These are phyloP conservation scores for Ophiocordyceps camponoti-saundersi DNA, from an alignment of 2,329 filamentous ascomycete species.

Conservation along the genomic window DNA sequence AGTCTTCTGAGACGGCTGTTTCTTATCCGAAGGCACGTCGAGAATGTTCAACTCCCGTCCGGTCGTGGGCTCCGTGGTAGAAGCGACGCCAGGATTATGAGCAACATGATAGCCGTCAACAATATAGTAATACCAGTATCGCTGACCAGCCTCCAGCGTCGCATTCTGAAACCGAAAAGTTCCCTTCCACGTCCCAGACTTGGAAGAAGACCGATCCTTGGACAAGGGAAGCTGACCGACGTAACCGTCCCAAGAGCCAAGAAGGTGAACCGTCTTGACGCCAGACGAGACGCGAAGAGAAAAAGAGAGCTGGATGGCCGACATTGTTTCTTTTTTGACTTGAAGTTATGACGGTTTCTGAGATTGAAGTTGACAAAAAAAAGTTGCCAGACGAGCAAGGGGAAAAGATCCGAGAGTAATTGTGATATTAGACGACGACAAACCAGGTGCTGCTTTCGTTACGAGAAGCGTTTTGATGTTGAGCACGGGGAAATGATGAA, in stretches of 20 bases:
- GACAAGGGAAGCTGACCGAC: slow-evolving; percentile 83
- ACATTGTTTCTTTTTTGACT: slow-evolving; percentile 34
- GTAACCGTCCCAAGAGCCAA: slow-evolving; percentile 98
- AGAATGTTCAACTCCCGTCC: slow-evolving; percentile 96
- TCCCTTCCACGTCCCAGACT: slow-evolving; percentile 85
- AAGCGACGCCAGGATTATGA: slow-evolving; percentile 82
- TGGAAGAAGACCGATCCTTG: slow-evolving; percentile 67
- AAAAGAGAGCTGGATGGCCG: slow-evolving; percentile 87
- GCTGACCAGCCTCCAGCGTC: slow-evolving; percentile 71
- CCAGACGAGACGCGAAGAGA: slow-evolving; percentile 87
- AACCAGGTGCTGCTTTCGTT: background rate
- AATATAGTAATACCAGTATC: slow-evolving; percentile 99
- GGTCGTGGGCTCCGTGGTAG: slow-evolving; percentile 87
- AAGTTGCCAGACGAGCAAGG: slow-evolving; percentile 26
- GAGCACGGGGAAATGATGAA: no score
- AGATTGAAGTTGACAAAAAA: no score
- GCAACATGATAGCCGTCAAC: slow-evolving; percentile 97
- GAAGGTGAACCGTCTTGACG: slow-evolving; percentile 93
- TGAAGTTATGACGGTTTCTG: no score
- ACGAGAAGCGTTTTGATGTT: background rate
- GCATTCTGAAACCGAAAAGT: slow-evolving; percentile 88
- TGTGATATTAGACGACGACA: slow-evolving; percentile 24
- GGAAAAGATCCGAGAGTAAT: slow-evolving; percentile 20
- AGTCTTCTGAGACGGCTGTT: slow-evolving; percentile 16
- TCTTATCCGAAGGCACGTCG: slow-evolving; percentile 50